Conservation (phyloP, 2,329 filamentous ascomycete genomes). For the Monilinia aucupariae region DNA sequence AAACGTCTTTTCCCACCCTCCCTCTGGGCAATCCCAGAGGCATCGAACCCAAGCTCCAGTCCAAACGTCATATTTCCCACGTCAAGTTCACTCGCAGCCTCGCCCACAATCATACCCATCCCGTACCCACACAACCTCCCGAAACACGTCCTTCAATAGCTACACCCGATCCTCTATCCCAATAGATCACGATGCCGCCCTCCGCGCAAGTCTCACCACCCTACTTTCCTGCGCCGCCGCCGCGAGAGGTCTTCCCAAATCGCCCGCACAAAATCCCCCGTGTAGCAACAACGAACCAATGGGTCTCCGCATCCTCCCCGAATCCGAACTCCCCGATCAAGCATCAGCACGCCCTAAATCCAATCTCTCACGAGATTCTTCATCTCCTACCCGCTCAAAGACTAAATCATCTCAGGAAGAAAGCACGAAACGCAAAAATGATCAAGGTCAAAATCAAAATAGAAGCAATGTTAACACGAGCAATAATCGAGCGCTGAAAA, state of each 20-base stretch:
- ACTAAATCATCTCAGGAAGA: slow-evolving; percentile 29
- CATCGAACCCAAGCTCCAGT: slow-evolving; percentile 40
- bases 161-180: slow-evolving; percentile 55
- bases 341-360: slow-evolving; percentile 28
- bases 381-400: slow-evolving; percentile 23
- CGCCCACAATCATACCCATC: slow-evolving; percentile 32
- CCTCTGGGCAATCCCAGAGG: slow-evolving; percentile 42
- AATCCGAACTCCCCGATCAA: slow-evolving; percentile 50
- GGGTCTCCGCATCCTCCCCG: slow-evolving; percentile 54
- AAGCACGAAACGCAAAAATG: slow-evolving; percentile 31
- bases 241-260: slow-evolving; percentile 68
- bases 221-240: slow-evolving; percentile 89
- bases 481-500: slow-evolving; percentile 45
- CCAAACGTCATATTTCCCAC: slow-evolving; percentile 32
- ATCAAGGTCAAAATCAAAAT: slow-evolving; percentile 34
- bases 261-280: slow-evolving; percentile 24
- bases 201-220: slow-evolving; percentile 90
- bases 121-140: slow-evolving; percentile 36
- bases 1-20: slow-evolving; percentile 86
- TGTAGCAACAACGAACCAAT: slow-evolving; percentile 36
- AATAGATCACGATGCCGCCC: slow-evolving; percentile 85
- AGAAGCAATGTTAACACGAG: slow-evolving; percentile 27
- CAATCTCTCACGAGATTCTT: slow-evolving; percentile 27
- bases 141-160: slow-evolving; percentile 25
- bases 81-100: slow-evolving; percentile 29